Evolutionary conservation across 495 filamentous ascomycete species (phyloP), one percentile per base, ranked within the genome.

Genomic region (Penicillium cataractarum): DNA sequence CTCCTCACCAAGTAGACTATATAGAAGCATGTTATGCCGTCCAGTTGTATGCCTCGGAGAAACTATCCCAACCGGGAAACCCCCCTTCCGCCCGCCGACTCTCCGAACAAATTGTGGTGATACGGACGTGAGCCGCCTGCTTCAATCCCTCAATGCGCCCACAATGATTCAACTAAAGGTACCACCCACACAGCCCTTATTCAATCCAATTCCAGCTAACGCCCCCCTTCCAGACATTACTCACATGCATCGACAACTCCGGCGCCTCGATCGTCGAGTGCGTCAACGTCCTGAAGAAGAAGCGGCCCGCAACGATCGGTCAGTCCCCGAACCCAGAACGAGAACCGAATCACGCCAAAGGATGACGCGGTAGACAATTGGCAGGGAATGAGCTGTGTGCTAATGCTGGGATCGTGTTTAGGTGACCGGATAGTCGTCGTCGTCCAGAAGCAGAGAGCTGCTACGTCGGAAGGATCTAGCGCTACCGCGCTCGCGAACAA

Each of bases 191-290:
- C 17, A 13, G 22, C 10, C 2, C 24, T 6, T 21, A 3, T 26
- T 13, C 17, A 10, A 54, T 35, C 24, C 17, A 4, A 24, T 54
- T 9, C 7, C 2, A 29, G 54, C 17, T 17, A 19, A 70, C 37
- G 0, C 1, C 5, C 9, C 15, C 9, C 2, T 9, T 17, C n/a
- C 74, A 99, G 96, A 91, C 93, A 78, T 90, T 99, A 89, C 84
- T 98, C 64, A 97, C 92, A 76, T 98, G 96, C 87, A 97, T 99
- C 87, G 96, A 99, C 89, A 99, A 99, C 84, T 97, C 96, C 53
- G 96, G 96, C 73, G 96, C 96, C 69, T 93, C 96, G 61, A 79
- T 99, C 66, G 96, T 98, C 80, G 96, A 99, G 79, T 99, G 96
- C 80, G 90, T 91, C 71, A 87, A 91, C 73, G 90, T 98, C 50